A percentile compares a stretch with the other conserved stretches of the same genome.
Evolutionary conservation across 2,329 filamentous ascomycete genomes (phyloP).

Genomic region (Aspergillus transmontanensis): DNA sequence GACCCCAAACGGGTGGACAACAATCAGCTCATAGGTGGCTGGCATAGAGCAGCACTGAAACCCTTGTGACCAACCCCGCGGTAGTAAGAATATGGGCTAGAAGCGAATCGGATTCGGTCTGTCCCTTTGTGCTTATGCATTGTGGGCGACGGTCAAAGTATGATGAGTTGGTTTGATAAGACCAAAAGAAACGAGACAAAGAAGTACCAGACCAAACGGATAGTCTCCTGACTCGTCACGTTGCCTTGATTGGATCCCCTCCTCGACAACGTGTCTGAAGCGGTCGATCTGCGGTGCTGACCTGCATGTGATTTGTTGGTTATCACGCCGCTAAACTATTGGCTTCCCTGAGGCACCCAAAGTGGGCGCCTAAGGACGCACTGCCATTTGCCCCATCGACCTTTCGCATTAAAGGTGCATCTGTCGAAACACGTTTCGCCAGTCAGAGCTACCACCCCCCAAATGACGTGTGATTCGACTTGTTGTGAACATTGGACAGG

Average conservation of each 20-base stretch:
- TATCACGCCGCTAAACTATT: constrained; percentile 23
- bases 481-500: not conserved
- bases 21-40: not conserved
- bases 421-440: constrained; percentile 8
- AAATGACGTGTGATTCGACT: not conserved
- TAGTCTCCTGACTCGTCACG: not conserved
- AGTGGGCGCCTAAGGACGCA: constrained; percentile 27
- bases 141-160: constrained; percentile 2
- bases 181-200: constrained; percentile 4
- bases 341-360: constrained; percentile 1
- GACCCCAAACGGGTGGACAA: not conserved
- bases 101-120: not conserved
- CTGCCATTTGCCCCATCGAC: constrained; percentile 18
- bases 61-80: constrained; percentile 8
- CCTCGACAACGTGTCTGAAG: constrained; percentile 19
- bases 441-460: not conserved
- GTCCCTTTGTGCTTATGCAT: constrained; percentile 4
- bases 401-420: not conserved
- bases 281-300: constrained; percentile 16
- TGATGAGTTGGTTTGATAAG: constrained; percentile 10
- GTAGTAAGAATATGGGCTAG: not conserved
- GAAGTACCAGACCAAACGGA: not conserved
- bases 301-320: constrained; percentile 25
- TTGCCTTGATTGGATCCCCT: constrained; percentile 12
- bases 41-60: constrained; percentile 1